Evolutionary conservation across 2,329 filamentous ascomycete genomes (phyloP).

Genomic region (Tolypocladium sp.): DNA sequence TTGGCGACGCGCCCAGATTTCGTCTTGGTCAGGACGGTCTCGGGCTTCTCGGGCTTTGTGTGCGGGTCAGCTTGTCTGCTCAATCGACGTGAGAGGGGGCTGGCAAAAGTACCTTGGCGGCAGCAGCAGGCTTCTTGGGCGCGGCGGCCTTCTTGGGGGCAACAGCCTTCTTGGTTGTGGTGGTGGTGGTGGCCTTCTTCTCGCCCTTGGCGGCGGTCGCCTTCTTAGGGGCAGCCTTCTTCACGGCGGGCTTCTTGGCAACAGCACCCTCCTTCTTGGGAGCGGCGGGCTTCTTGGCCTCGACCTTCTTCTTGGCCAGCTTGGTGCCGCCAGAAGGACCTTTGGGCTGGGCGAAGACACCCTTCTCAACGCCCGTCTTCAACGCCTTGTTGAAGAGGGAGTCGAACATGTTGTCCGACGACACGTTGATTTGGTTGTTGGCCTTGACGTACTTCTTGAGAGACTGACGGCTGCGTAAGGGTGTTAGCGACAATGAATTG

Average conservation of each 20-base stretch:
- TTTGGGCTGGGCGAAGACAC: conserved; percentile 83
- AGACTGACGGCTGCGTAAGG: conserved; percentile 39
- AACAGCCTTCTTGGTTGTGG: conserved; percentile 37
- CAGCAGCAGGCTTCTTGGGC: conserved; percentile 18
- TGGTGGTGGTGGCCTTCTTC: conserved; percentile 42
- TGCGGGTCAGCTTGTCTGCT: conserved; percentile 9
- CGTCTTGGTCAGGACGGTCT: conserved; percentile 65
- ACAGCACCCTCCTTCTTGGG: conserved; percentile 21
- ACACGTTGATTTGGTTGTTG: conserved; percentile 39
- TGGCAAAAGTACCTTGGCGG: conserved; percentile 12
- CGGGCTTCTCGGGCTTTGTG: conserved; percentile 49
- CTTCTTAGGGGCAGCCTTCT: conserved; percentile 19
- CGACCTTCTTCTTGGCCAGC: conserved; percentile 68
- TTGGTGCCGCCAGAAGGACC: conserved; percentile 86
- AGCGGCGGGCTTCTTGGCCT: conserved; percentile 27
- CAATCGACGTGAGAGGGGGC: neutral
- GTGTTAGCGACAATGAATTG: conserved; percentile 5
- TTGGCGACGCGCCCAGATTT: conserved; percentile 82
- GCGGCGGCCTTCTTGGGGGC: conserved; percentile 28
- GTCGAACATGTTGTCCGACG: conserved; percentile 49
- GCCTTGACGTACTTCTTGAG: conserved; percentile 53
- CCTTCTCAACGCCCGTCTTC: conserved; percentile 74
- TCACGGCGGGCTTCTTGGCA: conserved; percentile 12
- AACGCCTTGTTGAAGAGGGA: conserved; percentile 81
- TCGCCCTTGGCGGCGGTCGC: conserved; percentile 43